phyloP scores from a whole-genome alignment of 2,329 filamentous ascomycete species.

The Aquanectria penicillioides region DNA sequence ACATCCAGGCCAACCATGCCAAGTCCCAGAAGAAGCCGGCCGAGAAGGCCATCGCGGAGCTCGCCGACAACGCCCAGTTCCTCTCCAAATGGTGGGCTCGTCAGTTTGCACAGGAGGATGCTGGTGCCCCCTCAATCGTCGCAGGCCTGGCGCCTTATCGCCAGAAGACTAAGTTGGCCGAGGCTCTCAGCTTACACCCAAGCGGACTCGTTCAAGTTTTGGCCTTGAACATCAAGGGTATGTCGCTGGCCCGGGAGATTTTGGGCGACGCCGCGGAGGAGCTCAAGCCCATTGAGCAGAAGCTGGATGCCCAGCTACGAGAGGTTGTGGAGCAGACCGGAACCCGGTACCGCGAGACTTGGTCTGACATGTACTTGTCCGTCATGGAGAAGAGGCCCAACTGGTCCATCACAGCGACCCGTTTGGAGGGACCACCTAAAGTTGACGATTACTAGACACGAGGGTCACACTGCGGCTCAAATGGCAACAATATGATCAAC shows the following conservation, averaged over 20 bases:
- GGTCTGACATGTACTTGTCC: conserved; percentile 39
- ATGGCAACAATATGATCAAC: no score
- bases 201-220: conserved; percentile 42
- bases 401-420: conserved; percentile 34
- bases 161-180: not conserved
- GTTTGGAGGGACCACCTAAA: no score
- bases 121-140: conserved; percentile 40
- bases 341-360: conserved; percentile 27
- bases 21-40: conserved; percentile 39
- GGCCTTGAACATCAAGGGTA: conserved; percentile 51
- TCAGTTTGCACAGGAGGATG: conserved; percentile 23
- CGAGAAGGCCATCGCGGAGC: conserved; percentile 37
- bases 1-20: conserved; percentile 39
- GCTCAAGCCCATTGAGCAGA: conserved; percentile 52
- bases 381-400: conserved; percentile 41
- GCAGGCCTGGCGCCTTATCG: no score
- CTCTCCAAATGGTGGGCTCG: conserved; percentile 42
- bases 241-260: conserved; percentile 56
- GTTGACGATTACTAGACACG: no score
- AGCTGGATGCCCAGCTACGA: conserved; percentile 50
- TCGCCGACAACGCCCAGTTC: conserved; percentile 44
- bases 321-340: conserved; percentile 38
- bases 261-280: conserved; percentile 43
- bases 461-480: no score
- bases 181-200: conserved; percentile 38